Percentiles rank a stretch among this genome's conserved stretches.
Conservation (phyloP, 1,139 yeast species). For the Geotrichum europaeum region DNA sequence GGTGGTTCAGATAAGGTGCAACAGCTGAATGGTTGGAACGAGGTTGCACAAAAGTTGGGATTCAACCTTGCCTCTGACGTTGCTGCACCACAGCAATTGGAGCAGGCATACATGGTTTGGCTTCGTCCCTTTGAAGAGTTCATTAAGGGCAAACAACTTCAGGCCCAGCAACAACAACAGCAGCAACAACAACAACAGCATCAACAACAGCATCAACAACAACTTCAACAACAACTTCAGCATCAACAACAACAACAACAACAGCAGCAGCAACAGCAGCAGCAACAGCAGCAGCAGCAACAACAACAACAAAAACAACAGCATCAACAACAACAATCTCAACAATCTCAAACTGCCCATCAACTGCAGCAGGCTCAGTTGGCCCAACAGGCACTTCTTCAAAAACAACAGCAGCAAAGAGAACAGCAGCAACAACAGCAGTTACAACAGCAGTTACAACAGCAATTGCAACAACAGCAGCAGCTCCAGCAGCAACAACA, state of each 20-base stretch:
- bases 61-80: conserved; percentile 38
- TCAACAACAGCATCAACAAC: conserved; percentile 23
- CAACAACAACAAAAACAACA: conserved; percentile 23
- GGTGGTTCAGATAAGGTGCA: conserved; percentile 67
- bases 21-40: conserved; percentile 45
- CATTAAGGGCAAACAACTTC: conserved; percentile 32
- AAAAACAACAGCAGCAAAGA: background rate
- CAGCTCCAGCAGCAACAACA: background rate
- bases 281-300: conserved; percentile 20
- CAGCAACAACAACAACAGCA: conserved; percentile 23
- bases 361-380: background rate
- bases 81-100: conserved; percentile 49
- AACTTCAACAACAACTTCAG: conserved; percentile 22
- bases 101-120: conserved; percentile 52
- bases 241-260: no score
- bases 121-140: conserved; percentile 74
- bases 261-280: no score
- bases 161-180: conserved; percentile 22
- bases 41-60: conserved; percentile 34
- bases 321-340: conserved; percentile 21
- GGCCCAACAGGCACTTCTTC: background rate
- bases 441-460: background rate
- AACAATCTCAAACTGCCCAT: conserved; percentile 11
- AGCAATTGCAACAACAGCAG: background rate
- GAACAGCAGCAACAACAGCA: background rate